Base-by-base conservation (phyloP, 2,329 filamentous ascomycete genomes). In the Plectosphaerella sp. region DNA sequence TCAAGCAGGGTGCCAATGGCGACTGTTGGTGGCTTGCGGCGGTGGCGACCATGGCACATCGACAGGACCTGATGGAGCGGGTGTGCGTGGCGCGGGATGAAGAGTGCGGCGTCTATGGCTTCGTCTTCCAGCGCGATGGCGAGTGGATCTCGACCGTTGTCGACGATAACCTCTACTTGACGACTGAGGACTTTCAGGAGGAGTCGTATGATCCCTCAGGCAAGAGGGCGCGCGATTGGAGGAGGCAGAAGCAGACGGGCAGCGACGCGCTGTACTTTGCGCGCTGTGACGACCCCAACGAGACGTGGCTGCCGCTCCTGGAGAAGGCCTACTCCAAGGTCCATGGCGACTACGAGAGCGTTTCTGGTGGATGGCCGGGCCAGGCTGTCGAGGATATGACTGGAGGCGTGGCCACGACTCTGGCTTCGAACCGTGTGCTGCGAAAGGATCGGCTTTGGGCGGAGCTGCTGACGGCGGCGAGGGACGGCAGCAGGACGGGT, bases 261-360 rank as follows among this genome's bases (percentile, higher is more conserved):
- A 88, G 84, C 0, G 76, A 84, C 50, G 83, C 87, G 1, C 69
- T 90, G 3, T 87, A 85, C 63, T 90, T 89, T 67, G 83, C 85
- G 4, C 81, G 83, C 58, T 89, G 87, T 65, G 77, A 77, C 20
- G 82, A 87, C 53, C 73, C 78, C 1, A 88, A 89, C 60, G 87
- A 89, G 65, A 90, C 86, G 0, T 90, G 87, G 87, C 72, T 90
- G 20, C 87, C 87, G 0, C 68, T 90, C 46, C 75, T 90, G 2
- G 87, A 89, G 60, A 90, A 90, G 63, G 87, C 87, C 6, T 89
- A 86, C 61, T 87, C 87, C n/a, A 91, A 91, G 63, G 82, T 83
- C 1, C 87, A 90, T 55, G 86, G 86, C 2, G 87, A 90, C 60
- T 91, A 87, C 55, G 77, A 76, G 24, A 76, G 86, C 2, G 83